These are phyloP conservation scores for Sclerotinia spermophila DNA, from an alignment of 2,329 filamentous ascomycete species.

Conservation along the genomic window DNA sequence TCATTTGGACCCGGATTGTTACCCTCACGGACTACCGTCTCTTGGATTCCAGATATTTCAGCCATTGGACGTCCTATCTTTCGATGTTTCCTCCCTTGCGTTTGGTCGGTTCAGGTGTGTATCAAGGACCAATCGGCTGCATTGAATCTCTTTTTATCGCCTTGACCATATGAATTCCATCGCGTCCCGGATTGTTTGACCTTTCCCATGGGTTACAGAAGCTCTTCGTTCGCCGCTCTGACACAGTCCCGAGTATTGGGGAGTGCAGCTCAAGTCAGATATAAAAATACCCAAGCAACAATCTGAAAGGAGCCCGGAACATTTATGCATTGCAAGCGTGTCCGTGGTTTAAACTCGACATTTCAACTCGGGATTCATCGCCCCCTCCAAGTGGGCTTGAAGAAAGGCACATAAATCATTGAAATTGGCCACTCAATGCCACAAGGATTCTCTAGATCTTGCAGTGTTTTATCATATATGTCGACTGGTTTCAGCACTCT, in stretches of 20 bases:
- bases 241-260: not conserved
- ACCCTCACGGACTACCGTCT: conserved; percentile 5
- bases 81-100: not conserved
- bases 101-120: conserved; percentile 13
- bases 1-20: conserved; percentile 11
- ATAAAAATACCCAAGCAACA: not conserved
- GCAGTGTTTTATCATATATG: not conserved
- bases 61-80: not conserved
- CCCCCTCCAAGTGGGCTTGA: not conserved
- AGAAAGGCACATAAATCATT: not conserved
- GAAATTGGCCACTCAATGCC: not conserved
- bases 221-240: not conserved
- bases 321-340: not conserved
- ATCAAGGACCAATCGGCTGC: conserved; percentile 3
- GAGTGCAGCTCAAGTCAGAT: not conserved
- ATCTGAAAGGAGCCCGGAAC: not conserved
- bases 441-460: too few species aligned
- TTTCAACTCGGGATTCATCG: not conserved
- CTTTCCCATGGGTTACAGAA: not conserved
- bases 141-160: not conserved
- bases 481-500: not conserved
- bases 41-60: not conserved
- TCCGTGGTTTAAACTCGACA: not conserved
- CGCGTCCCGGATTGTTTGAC: not conserved
- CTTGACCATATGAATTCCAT: not conserved